Percentiles rank a stretch among this genome's conserved stretches.
phyloP scores from a whole-genome alignment of 2,329 filamentous ascomycete genomes.

The Parastagonospora avenae region DNA sequence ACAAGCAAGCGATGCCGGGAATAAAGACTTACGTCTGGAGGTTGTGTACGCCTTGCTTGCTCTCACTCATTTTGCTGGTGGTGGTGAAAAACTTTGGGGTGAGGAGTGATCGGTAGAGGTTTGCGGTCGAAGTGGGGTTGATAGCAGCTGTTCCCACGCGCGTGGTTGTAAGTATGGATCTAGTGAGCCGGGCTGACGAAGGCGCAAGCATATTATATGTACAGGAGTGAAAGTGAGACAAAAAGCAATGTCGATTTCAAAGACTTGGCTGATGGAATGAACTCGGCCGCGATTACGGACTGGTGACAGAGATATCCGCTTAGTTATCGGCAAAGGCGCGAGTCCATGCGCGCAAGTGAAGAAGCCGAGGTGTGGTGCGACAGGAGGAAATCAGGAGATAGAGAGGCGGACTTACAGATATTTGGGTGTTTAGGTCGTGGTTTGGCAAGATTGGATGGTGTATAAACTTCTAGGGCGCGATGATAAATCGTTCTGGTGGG shows the following conservation, averaged over 20 bases:
- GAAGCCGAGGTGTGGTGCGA: constrained; percentile 9
- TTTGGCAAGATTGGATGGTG: constrained; percentile 17
- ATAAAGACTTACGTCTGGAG: constrained; percentile 48
- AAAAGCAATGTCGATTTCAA: constrained; percentile 38
- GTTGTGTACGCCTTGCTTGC: constrained; percentile 55
- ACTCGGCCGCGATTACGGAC: constrained; percentile 41
- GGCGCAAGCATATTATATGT: constrained; percentile 49
- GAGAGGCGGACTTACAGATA: constrained; percentile 30
- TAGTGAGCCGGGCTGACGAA: constrained; percentile 40
- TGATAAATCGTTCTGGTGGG: constrained; percentile 28
- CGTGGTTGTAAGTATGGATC: constrained; percentile 52
- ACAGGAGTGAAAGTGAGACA: constrained; percentile 27
- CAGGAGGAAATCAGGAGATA: constrained; percentile 4
- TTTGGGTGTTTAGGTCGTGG: constrained; percentile 14
- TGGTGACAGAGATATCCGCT: constrained; percentile 23
- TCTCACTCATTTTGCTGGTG: constrained; percentile 50
- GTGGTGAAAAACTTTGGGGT: constrained; percentile 48
- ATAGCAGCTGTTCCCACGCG: constrained; percentile 43
- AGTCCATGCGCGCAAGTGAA: constrained; percentile 30
- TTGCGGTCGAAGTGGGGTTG: constrained; percentile 30
- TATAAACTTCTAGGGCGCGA: constrained; percentile 14
- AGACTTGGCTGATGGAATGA: constrained; percentile 41
- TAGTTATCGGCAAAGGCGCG: constrained; percentile 36
- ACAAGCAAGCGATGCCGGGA: constrained; percentile 4
- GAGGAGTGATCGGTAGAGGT: constrained; percentile 42